A percentile compares a stretch with the other conserved stretches of the same genome.
Conservation (phyloP, 202 grass and related monocot genomes). For the Hordeum pubiflorum region DNA sequence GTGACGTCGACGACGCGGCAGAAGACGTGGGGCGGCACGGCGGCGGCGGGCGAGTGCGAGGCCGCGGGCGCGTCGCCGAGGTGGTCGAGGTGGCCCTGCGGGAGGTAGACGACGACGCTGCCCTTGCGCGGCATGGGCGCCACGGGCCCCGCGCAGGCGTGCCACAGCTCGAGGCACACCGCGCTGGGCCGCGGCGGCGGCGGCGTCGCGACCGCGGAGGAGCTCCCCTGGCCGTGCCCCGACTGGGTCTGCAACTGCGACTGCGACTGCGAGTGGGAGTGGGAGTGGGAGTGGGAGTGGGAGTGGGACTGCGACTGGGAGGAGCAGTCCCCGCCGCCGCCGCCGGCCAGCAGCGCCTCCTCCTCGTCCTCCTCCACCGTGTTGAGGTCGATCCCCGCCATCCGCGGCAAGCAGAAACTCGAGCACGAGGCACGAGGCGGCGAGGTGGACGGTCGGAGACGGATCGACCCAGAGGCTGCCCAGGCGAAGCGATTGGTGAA, state of each 20-base stretch:
- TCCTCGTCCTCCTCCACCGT: conserved; percentile 81
- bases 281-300: conserved; percentile 12
- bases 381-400: conserved; percentile 92
- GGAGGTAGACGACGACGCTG: conserved; percentile 75
- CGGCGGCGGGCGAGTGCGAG: not conserved
- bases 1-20: conserved; percentile 80
- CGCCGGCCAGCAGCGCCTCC: not conserved
- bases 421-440: conserved; percentile 1
- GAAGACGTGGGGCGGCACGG: conserved; percentile 73
- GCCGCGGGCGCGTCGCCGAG: conserved; percentile 14
- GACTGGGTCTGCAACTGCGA: not conserved
- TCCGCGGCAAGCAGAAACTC: not conserved
- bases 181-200: not conserved
- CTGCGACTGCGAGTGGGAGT: not conserved
- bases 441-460: not conserved
- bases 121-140: conserved; percentile 66
- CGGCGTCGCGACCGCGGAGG: not conserved
- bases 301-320: conserved; percentile 9
- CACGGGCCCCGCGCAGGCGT: conserved; percentile 85
- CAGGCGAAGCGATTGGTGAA: conserved; percentile 31
- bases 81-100: conserved; percentile 82
- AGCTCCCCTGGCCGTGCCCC: not conserved
- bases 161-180: conserved; percentile 93
- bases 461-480: not conserved
- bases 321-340: not conserved